Evolutionary conservation across 345 rosid genomes (phyloP).

Genomic region (Rhodomyrtus tomentosa): DNA sequence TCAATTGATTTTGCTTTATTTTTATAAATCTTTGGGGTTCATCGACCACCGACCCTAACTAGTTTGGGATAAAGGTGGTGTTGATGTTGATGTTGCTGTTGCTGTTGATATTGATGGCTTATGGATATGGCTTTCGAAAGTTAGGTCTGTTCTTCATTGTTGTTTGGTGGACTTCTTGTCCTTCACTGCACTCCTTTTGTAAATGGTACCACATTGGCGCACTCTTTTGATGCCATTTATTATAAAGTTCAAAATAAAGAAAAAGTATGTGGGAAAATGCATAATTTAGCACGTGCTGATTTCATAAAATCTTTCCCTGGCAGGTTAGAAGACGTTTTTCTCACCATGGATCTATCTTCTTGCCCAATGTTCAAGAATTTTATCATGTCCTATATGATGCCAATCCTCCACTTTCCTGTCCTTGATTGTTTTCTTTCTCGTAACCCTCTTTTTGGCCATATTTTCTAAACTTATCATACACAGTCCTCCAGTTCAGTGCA

Average conservation of each 20-base stretch:
- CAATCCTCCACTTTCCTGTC: background rate
- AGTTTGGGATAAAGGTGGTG: no score
- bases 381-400: background rate
- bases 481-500: background rate
- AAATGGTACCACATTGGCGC: background rate
- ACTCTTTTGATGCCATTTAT: background rate
- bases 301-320: background rate
- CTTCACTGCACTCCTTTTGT: background rate
- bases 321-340: background rate
- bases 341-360: background rate
- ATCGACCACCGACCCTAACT: no score
- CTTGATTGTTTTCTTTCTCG: background rate
- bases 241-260: background rate
- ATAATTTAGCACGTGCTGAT: background rate
- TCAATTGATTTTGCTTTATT: no score
- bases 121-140: background rate
- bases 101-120: no score
- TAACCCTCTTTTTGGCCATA: background rate
- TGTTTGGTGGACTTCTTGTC: background rate
- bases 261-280: background rate
- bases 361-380: background rate
- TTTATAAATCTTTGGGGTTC: no score
- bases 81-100: no score
- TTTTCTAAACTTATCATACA: background rate
- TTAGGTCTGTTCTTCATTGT: background rate